These are phyloP conservation scores for Cladosporium sp. DNA, from an alignment of 2,329 filamentous ascomycete species.

Conservation along the genomic window DNA sequence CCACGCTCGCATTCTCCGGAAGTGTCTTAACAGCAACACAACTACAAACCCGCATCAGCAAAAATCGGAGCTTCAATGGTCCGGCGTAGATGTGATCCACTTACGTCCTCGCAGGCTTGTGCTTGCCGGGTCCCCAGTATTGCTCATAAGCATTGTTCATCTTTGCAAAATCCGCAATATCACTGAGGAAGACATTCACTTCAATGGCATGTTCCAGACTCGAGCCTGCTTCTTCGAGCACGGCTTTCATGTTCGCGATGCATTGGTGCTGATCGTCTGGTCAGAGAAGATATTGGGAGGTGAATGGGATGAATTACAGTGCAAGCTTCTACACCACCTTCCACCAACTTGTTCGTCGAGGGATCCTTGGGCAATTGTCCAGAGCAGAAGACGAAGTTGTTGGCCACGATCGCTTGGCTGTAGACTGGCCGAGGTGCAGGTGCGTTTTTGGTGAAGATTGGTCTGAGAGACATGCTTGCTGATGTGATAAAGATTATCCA, in stretches of 20 bases:
- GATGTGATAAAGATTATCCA: too few relatives aligned
- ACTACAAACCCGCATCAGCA: background rate
- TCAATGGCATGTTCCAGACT: conserved; percentile 59
- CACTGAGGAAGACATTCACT: conserved; percentile 60
- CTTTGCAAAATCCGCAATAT: conserved; percentile 59
- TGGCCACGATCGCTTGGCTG: conserved; percentile 36
- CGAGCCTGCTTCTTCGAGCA: conserved; percentile 58
- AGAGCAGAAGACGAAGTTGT: conserved; percentile 66
- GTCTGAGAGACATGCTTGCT: conserved; percentile 17
- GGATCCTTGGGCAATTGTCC: conserved; percentile 58
- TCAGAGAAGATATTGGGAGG: too few relatives aligned
- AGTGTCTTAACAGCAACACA: conserved; percentile 51
- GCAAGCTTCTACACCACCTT: conserved; percentile 16
- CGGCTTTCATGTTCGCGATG: conserved; percentile 54
- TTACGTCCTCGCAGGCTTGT: conserved; percentile 30
- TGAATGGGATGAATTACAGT: conserved; percentile 19
- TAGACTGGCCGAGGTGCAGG: conserved; percentile 17
- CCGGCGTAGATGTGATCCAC: background rate
- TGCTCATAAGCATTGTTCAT: conserved; percentile 52
- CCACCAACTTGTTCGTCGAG: conserved; percentile 36
- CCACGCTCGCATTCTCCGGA: conserved; percentile 47
- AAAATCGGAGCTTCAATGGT: background rate
- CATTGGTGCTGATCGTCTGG: conserved; percentile 44
- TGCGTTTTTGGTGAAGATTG: conserved; percentile 24
- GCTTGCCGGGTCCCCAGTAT: conserved; percentile 25